Base-by-base conservation (phyloP, 495 filamentous ascomycete species). In the Xylaria venustula region DNA sequence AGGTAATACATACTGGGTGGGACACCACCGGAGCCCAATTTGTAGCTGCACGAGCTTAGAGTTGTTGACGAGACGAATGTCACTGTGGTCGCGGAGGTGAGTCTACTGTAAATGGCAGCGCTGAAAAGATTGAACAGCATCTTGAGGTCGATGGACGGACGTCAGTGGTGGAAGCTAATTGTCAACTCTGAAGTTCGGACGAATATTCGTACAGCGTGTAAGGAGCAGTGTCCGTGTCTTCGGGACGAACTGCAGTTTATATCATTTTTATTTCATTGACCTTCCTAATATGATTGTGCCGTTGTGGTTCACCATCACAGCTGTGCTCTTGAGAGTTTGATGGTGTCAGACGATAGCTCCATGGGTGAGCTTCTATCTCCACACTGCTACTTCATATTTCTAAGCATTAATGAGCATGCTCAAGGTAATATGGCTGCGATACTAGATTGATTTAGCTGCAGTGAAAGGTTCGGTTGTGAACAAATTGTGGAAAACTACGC, bases 361-460 rank as follows among this genome's bases (percentile, higher is more conserved):
- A 42, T 42, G 15, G 6, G 40, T 15, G n/a, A 42, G 15, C n/a
- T 15, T 42, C 3, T n/a, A 42, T 15, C 11, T 42, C 40, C 3
- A n/a, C 3, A 42, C n/a, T n/a, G 3, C n/a, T 12, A 17, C 8
- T 3, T 20, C n/a, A 20, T 22, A 54, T 54, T 54, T 26, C 15
- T 54, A 54, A 54, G 22, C 51, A 54, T 54, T 42, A 42, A 12
- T 54, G 36, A 54, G 51, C 36, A 40, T 5, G 32, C 32, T 23
- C 19, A 25, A 11, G 28, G n/a, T 32, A 7, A 7, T 7, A 5
- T 45, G 45, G 15, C 22, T 51, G n/a, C 0, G 19, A 34, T 20
- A 6, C 19, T 22, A 19, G 1, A 34, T 17, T 52, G 37, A 36
- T 36, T 37, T 22, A 25, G 30, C 32, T 52, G 1, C 49, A 28